Percentiles rank a stretch among this genome's conserved stretches.
Evolutionary conservation across 1,284 basidiomycete species (phyloP).

Genomic region (Boletellus deceptivus): DNA sequence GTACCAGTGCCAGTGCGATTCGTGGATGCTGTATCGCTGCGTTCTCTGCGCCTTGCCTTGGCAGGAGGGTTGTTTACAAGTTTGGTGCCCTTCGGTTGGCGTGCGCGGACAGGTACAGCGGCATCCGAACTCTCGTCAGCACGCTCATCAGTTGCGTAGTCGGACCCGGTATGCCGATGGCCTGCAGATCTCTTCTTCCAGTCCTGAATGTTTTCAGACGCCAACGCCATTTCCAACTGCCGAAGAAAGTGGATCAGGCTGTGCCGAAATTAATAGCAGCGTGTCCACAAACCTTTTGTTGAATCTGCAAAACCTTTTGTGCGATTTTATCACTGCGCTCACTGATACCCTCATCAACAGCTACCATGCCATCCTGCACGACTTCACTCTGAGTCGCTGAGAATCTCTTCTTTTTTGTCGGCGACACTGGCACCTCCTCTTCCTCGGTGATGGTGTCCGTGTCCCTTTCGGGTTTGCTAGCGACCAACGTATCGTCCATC

Average conservation of each 20-base stretch:
- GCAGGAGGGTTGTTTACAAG: constrained; percentile 32
- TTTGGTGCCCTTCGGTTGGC: constrained; percentile 26
- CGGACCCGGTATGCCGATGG: constrained; percentile 22
- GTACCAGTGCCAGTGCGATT: constrained; percentile 31
- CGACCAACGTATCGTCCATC: constrained; percentile 37
- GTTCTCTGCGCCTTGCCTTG: constrained; percentile 34
- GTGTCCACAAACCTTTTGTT: constrained; percentile 62
- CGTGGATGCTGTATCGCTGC: constrained; percentile 34
- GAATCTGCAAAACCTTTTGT: constrained; percentile 78
- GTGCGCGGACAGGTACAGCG: constrained; percentile 25
- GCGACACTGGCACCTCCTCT: constrained; percentile 44
- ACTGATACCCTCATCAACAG: constrained; percentile 80
- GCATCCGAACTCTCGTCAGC: constrained; percentile 36
- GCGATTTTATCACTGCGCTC: constrained; percentile 80
- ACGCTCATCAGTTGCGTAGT: constrained; percentile 33
- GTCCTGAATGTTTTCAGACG: constrained; percentile 50
- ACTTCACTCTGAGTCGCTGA: constrained; percentile 60
- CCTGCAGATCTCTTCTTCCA: constrained; percentile 38
- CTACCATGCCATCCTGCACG: constrained; percentile 73
- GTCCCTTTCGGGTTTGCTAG: constrained; percentile 42
- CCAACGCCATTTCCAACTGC: constrained; percentile 71
- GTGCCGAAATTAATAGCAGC: not conserved
- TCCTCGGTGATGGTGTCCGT: constrained; percentile 54
- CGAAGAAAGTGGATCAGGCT: constrained; percentile 8
- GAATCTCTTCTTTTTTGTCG: constrained; percentile 68